Conservation (phyloP, 1,284 basidiomycete species). For the Xerocomus minutiporus region DNA sequence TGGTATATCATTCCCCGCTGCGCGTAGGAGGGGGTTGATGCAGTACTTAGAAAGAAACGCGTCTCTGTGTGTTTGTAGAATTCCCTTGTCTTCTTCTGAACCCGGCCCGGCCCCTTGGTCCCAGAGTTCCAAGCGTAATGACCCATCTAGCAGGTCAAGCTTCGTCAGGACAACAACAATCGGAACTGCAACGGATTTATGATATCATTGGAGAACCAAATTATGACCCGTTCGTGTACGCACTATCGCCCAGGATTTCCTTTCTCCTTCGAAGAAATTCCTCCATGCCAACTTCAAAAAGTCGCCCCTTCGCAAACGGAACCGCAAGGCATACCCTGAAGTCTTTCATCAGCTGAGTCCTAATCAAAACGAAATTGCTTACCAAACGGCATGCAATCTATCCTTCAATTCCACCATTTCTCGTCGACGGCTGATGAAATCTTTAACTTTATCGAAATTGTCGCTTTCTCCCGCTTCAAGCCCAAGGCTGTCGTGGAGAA, state of each 20-base stretch:
- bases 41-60: background rate
- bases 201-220: background rate
- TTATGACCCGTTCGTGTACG: background rate
- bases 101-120: too few species aligned
- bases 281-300: background rate
- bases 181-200: background rate
- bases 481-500: background rate
- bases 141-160: background rate
- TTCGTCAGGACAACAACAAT: background rate
- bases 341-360: background rate
- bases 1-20: background rate
- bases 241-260: constrained; percentile 1
- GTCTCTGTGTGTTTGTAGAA: background rate
- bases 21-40: background rate
- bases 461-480: background rate
- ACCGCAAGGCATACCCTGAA: constrained; percentile 1
- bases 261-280: background rate
- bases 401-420: background rate
- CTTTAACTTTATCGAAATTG: background rate
- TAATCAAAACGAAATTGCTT: background rate
- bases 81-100: background rate
- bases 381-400: constrained; percentile 3
- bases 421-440: background rate
- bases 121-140: background rate
- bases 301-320: background rate